These are phyloP conservation scores for Hermanozyma aechmeae DNA, from an alignment of 805 yeast genomes.

Conservation along the genomic window DNA sequence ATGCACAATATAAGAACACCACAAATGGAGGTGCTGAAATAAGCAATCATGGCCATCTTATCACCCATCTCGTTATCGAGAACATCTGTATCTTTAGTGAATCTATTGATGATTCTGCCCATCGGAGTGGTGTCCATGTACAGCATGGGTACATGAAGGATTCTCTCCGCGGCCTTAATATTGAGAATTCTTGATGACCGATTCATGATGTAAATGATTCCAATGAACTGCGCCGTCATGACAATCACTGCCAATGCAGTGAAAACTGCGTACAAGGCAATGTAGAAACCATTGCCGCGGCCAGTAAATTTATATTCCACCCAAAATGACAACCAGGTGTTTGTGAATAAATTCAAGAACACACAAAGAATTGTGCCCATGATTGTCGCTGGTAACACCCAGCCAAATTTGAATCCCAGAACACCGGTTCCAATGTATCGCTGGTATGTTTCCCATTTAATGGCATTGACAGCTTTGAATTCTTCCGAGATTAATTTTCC, in stretches of 20 bases:
- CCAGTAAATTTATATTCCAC: neutral
- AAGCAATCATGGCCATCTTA: neutral
- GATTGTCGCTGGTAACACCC: conserved; percentile 1
- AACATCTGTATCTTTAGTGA: neutral
- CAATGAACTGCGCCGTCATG: neutral
- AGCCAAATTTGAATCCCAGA: conserved; percentile 1
- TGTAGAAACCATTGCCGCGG: neutral
- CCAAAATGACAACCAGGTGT: neutral
- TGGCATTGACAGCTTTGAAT: conserved; percentile 2
- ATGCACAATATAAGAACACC: neutral
- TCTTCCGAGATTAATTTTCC: conserved; percentile 3
- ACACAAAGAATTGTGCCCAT: neutral
- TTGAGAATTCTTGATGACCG: neutral
- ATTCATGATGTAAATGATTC: neutral
- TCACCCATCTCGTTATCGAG: neutral
- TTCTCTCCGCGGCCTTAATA: no score
- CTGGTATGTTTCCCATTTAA: conserved; percentile 1
- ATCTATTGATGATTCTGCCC: neutral
- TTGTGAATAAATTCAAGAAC: neutral
- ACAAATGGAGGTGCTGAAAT: neutral
- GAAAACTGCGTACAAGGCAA: neutral
- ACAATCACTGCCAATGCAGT: neutral
- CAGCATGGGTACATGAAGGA: no score
- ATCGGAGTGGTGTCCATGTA: neutral
- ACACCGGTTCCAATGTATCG: conserved; percentile 3